Evolutionary conservation across 1,284 basidiomycete species (phyloP).

Genomic region (Leccinum fuscescens): DNA sequence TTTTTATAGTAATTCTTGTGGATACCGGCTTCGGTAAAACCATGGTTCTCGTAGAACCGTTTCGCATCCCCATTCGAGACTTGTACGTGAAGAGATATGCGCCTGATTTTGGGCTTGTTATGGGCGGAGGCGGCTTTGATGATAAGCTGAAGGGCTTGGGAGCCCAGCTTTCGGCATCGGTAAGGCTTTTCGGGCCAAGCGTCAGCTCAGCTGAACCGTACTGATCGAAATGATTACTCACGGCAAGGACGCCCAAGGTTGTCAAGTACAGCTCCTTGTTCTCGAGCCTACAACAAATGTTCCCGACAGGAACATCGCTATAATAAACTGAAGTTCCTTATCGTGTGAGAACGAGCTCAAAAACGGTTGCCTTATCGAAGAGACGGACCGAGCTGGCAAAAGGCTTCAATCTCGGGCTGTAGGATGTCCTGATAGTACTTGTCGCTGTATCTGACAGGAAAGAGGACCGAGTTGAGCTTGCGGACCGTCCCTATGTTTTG

Average conservation of each 20-base stretch:
- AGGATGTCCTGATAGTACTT: conserved; percentile 78
- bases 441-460: conserved; percentile 80
- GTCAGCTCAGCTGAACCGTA: conserved; percentile 14
- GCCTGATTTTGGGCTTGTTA: conserved; percentile 57
- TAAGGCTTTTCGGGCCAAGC: conserved; percentile 57
- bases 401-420: conserved; percentile 68
- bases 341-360: conserved; percentile 24
- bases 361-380: conserved; percentile 12
- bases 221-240: conserved; percentile 41
- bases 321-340: conserved; percentile 62
- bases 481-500: conserved; percentile 82
- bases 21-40: conserved; percentile 62
- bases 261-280: conserved; percentile 72
- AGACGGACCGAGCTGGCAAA: conserved; percentile 71
- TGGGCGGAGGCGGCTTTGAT: conserved; percentile 58
- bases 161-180: conserved; percentile 69
- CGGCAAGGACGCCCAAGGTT: conserved; percentile 82
- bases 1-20: conserved; percentile 81
- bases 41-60: conserved; percentile 75
- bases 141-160: conserved; percentile 63
- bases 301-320: conserved; percentile 82
- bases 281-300: conserved; percentile 77
- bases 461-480: conserved; percentile 77
- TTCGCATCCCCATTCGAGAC: conserved; percentile 69
- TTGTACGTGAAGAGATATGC: conserved; percentile 79